Percentiles rank a stretch among this genome's conserved stretches.
Conservation (phyloP, 345 rosid species). For the Angophora floribunda region DNA sequence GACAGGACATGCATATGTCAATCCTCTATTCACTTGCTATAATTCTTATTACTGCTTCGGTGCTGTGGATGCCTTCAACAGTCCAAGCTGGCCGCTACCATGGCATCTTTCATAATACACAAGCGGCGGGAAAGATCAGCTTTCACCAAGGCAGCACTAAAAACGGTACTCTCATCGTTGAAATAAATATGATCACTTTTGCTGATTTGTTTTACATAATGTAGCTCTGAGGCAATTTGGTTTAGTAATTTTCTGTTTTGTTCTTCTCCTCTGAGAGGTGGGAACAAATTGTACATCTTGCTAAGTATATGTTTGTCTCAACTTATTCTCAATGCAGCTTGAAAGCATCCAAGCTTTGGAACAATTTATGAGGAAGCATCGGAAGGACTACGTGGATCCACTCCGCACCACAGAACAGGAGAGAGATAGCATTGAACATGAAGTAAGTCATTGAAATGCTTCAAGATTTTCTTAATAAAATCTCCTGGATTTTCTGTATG, state of each 20-base stretch:
- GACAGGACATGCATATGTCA: background rate
- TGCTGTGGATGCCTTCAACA: background rate
- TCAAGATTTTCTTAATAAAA: background rate
- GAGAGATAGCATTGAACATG: constrained; percentile 89
- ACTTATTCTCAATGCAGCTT: constrained; percentile 22
- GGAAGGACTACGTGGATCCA: constrained; percentile 76
- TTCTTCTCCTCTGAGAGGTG: background rate
- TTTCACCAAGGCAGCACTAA: constrained; percentile 54
- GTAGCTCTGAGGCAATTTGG: background rate
- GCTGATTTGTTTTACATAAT: background rate
- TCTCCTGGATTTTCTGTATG: background rate
- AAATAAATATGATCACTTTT: background rate
- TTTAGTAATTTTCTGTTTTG: background rate
- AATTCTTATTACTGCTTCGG: background rate
- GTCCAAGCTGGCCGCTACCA: constrained; percentile 62
- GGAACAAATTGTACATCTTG: background rate
- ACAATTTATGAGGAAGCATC: constrained; percentile 64
- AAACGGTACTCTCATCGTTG: constrained; percentile 34
- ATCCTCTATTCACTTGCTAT: background rate
- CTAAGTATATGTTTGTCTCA: background rate
- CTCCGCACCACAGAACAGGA: constrained; percentile 80
- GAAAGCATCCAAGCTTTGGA: constrained; percentile 71
- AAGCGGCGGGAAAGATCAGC: constrained; percentile 49
- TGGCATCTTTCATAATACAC: constrained; percentile 83
- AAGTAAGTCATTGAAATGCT: constrained; percentile 31